These are phyloP conservation scores for Pisolithus sp. DNA, from an alignment of 768 basidiomycete genomes.

Conservation along the genomic window DNA sequence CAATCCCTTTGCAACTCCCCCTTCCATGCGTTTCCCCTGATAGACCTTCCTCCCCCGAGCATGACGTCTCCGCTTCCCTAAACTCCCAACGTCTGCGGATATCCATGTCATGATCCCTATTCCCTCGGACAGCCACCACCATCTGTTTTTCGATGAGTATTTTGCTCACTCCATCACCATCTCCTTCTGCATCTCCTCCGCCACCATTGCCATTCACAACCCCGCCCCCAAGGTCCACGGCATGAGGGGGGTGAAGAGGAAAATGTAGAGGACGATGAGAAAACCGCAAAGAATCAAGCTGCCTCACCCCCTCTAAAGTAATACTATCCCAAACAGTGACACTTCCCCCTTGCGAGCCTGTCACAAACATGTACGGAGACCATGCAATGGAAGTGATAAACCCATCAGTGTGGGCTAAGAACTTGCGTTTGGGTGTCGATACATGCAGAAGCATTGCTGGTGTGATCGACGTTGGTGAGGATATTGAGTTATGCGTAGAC, in stretches of 20 bases:
- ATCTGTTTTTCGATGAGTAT: conserved; percentile 51
- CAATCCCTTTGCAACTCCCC: conserved; percentile 33
- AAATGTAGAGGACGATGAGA: too few species aligned
- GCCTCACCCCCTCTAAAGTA: conserved; percentile 50
- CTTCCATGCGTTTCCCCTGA: conserved; percentile 22
- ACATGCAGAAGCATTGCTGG: too few species aligned
- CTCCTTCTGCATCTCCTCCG: conserved; percentile 16
- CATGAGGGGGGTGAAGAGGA: too few species aligned
- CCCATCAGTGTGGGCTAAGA: conserved; percentile 62
- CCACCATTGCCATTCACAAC: too few species aligned
- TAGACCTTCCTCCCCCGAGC: conserved; percentile 28
- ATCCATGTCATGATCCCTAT: conserved; percentile 63
- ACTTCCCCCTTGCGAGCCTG: conserved; percentile 58
- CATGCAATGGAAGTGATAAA: conserved; percentile 59
- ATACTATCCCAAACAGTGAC: conserved; percentile 61
- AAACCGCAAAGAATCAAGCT: conserved; percentile 4
- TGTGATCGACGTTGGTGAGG: too few species aligned
- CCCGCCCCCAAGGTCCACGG: too few species aligned
- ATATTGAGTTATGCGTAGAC: too few species aligned
- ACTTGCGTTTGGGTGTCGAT: conserved; percentile 26
- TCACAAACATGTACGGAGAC: conserved; percentile 53
- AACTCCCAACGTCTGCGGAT: conserved; percentile 35
- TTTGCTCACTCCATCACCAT: conserved; percentile 43
- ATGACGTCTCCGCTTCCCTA: conserved; percentile 21
- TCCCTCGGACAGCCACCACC: conserved; percentile 55